Conservation (phyloP, 2,329 filamentous ascomycete species). For the Cladosporium cucumerinum region DNA sequence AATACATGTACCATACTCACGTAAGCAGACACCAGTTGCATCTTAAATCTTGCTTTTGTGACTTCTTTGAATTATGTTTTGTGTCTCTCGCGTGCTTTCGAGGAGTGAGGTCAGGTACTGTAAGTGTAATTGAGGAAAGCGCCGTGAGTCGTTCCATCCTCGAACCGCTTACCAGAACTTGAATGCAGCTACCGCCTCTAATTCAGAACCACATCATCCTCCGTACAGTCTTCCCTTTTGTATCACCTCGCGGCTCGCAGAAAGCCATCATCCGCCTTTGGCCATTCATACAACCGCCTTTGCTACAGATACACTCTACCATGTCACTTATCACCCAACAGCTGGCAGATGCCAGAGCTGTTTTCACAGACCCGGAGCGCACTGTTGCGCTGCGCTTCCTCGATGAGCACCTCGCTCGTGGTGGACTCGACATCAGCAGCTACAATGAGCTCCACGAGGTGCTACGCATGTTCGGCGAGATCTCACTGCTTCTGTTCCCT, state of each 20-base stretch:
- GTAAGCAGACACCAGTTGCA: conserved; percentile 7
- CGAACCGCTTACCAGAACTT: background rate
- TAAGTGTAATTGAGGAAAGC: background rate
- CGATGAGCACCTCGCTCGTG: conserved; percentile 15
- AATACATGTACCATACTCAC: conserved; percentile 15
- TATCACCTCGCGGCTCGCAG: background rate
- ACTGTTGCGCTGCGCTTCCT: conserved; percentile 14
- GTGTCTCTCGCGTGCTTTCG: background rate
- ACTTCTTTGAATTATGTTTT: background rate
- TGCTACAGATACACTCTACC: background rate
- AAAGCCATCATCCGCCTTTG: background rate
- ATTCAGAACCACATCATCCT: background rate
- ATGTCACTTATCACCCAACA: background rate
- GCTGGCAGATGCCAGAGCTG: background rate
- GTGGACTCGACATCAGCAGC: conserved; percentile 16
- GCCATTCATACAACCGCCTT: background rate
- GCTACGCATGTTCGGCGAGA: conserved; percentile 17
- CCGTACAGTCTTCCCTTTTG: background rate
- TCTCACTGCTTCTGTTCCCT: conserved; percentile 16
- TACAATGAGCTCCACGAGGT: conserved; percentile 21
- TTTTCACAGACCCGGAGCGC: background rate
- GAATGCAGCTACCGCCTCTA: background rate
- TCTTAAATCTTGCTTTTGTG: background rate
- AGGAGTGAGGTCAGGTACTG: background rate
- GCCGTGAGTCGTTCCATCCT: background rate